Conservation (phyloP, 345 rosid genomes). For the Salix suchowensis region DNA sequence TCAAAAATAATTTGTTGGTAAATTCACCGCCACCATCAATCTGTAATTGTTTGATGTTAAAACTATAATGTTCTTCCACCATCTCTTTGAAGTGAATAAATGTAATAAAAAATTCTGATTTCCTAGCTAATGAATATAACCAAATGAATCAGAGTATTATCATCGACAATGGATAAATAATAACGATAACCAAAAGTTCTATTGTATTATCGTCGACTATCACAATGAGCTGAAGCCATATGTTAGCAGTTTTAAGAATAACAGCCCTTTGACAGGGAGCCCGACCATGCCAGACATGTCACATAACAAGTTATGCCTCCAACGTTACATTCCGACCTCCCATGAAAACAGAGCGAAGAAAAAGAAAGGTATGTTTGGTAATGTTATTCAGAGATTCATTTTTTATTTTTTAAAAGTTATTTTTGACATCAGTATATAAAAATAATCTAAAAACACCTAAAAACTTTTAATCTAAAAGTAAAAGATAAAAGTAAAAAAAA, state of each 20-base stretch:
- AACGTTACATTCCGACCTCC: conserved; percentile 1
- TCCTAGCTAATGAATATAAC: too few relatives aligned
- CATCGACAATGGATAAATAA: too few relatives aligned
- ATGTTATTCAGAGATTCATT: fast-evolving
- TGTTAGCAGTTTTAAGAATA: neutral
- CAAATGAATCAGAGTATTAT: too few relatives aligned
- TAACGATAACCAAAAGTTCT: neutral
- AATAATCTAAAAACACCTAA: too few relatives aligned
- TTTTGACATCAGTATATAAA: fast-evolving
- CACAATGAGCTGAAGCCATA: neutral
- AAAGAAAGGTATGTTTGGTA: neutral
- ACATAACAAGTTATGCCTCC: conserved; percentile 16
- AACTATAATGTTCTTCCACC: too few relatives aligned
- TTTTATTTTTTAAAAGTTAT: too few relatives aligned
- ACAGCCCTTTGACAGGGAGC: conserved; percentile 11
- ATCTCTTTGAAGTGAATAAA: too few relatives aligned
- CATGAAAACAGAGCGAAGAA: neutral
- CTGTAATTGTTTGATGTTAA: too few relatives aligned
- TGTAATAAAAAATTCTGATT: too few relatives aligned
- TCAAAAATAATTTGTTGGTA: too few relatives aligned
- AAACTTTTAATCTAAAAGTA: neutral
- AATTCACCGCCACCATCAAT: too few relatives aligned
- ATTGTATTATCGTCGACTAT: neutral
- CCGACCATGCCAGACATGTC: conserved; percentile 22
- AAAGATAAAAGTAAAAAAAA: too few relatives aligned